Base-by-base conservation (phyloP, 129 eudicot genomes). In the Solidago caesia region DNA sequence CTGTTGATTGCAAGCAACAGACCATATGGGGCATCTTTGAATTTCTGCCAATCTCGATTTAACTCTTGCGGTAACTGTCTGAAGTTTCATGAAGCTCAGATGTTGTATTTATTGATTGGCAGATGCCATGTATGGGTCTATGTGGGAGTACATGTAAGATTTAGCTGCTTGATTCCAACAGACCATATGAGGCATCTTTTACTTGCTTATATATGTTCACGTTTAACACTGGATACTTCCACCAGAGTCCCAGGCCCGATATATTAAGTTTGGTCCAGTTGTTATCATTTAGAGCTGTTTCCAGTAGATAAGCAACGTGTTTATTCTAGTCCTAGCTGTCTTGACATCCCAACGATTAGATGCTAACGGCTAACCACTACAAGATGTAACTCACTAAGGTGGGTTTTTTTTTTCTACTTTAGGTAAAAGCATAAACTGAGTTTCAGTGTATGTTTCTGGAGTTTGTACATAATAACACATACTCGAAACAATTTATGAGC, bases 171-270 rank as follows among this genome's bases (percentile, higher is more conserved):
- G 45, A 33, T 44, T 21, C 21, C 21, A 21, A 21, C 21, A 21
- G 21, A 21, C 21, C 21, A 21, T 21, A 21, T 21, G 21, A 0
- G 21, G 21, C 21, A 21, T 21, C 21, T 21, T 21, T 21, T 47
- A 73, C 57, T 26, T 57, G 67, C 55, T 55, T 4, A 15, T 2
- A 12, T 60, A 73, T 25, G 12, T 6, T 73, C 29, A 44, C 15
- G 26, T 43, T 13, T 45, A 26, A 73, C 59, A 44, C 68, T 45
- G 55, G 68, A 73, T 26, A 44, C 75, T 71, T 53, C 45, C 12
- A 25, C 68, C 58, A 63, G 16, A 58, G 68, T 14, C 58, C 14
- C 7, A 13, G 14, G 21, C 26, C 26, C 43, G 25, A 29, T 16
- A 72, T 21, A 16, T 10, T 71, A 33, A 25, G 56, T 25, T 27